Base-by-base conservation (phyloP, 2,329 filamentous ascomycete genomes). In the Rutstroemia sp. region DNA sequence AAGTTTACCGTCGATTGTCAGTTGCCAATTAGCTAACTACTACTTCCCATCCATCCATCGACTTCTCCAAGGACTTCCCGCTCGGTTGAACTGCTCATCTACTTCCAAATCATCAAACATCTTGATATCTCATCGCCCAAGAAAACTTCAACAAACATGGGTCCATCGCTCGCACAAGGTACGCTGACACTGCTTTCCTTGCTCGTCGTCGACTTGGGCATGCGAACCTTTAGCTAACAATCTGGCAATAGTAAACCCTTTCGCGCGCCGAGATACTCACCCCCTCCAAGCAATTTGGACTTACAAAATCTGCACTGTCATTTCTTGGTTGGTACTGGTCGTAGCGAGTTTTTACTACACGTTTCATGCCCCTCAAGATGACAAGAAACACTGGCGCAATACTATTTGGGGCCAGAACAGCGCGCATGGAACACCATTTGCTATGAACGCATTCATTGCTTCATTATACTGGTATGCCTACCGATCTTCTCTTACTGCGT, bases 381-480 rank as follows among this genome's bases (percentile, higher is more conserved):
- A 82, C 63, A 71, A 76, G 66, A 74, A 74, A 62, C 73, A 78
- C 60, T 78, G 80, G 59, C 78, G 79, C 61, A 59, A 63, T 49
- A 85, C 80, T 58, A 88, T 95, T 69, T 92, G 86, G 85, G 81
- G 81, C 56, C 85, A 90, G 72, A 91, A 91, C 69, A 73, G 77
- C 57, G 74, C 76, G 52, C 80, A 83, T 63, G 77, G 74, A 38
- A 92, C 88, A 7, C 86, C 87, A 8, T 95, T 95, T 71, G 83
- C 85, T 48, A 78, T 91, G 73, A 91, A 88, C 73, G 76, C 79
- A 23, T 67, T 78, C 64, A 80, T 85, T 61, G 74, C 76, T 30
- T 79, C 80, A 59, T 82, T 95, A 62, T 96, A 92, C 79, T 95
- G 89, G 88, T 88, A 72, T 61, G 74, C 34, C 4, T n/a, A 38